Evolutionary conservation across 2,329 filamentous ascomycete genomes (phyloP), one percentile per base, ranked within the genome.

Genomic region (Beauveria caledonica): DNA sequence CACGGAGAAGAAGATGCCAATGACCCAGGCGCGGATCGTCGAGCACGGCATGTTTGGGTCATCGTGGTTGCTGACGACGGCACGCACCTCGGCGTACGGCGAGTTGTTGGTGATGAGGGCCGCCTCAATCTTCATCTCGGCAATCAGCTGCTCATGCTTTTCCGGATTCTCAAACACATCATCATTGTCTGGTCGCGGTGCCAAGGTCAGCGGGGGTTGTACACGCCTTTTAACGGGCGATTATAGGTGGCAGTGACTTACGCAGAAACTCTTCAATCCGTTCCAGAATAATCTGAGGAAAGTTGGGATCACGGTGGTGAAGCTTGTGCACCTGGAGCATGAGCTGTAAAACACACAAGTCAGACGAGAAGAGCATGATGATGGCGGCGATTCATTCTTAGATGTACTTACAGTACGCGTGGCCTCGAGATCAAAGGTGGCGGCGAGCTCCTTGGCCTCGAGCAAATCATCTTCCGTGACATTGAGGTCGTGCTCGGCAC

Each of bases 51-150:
- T 69, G 29, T 63, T 62, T 4, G 63, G 62, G 23, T 75, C 73
- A 62, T 76, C 74, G 19, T 68, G 69, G 58, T 74, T 74, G 45
- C 69, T 67, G 3, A 76, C 74, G 8, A 74, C 74, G 21, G 74
- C 72, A 50, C 74, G 72, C 48, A 74, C 73, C 60, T 71, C 69
- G 62, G 71, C 61, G 63, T 69, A 68, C 25, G 71, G 68, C 23
- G 68, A 70, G 58, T 70, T 69, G 61, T 68, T 66, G 42, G 65
- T 68, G 48, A 68, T 67, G 42, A 69, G 61, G 10, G 69, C 70
- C 9, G 68, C 68, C 61, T 71, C 68, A n/a, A 71, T 64, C 60
- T 71, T 71, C 66, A 71, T 68, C 63, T 71, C 69, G 48, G 66
- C 64, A 57, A 71, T 68, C 44, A 70, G 61, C 29, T 65, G 63